Base-by-base conservation (phyloP, 768 basidiomycete species). In the Collybiopsis luxurians region DNA sequence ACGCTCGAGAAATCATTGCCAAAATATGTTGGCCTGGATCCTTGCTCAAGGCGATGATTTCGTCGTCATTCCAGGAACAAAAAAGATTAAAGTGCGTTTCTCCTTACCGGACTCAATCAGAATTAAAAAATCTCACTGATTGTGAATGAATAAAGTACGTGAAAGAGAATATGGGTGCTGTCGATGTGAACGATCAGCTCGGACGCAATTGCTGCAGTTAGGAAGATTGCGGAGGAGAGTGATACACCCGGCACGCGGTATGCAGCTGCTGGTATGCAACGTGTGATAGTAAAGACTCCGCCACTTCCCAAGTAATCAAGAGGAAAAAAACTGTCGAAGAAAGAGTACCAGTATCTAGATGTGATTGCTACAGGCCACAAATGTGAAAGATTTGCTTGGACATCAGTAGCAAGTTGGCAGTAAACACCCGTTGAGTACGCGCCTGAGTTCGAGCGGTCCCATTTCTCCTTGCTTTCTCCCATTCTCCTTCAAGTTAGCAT, bases 21-120 rank as follows among this genome's bases (percentile, higher is more conserved):
- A 11, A 19, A 11, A 19, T 6, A 43, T n/a, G n/a, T 71, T 84
- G n/a, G 80, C 80, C 0, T 81, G 76, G 78, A 66, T 80, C 9
- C 67, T 81, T 9, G 72, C 75, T 13, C 75, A 79, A 61, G 75
- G 76, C 7, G 64, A 66, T 17, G 72, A 77, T 45, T 66, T 80
- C 58, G 69, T 76, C 50, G 68, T 76, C 24, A 79, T 80, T 59
- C 78, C 79, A 0, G 78, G 77, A 1, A 77, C 75, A 2, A 73
- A 68, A 55, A 71, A 68, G 24, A 60, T 75, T 55, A 71, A 69
- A 62, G 72, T n/a, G n/a, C n/a, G n/a, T n/a, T n/a, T n/a, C n/a
- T n/a, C n/a, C n/a, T n/a, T n/a, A 6, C 31, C 13, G 31, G 31
- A 34, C 31, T 34, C 31, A 34, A 6, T 13, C n/a, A 55, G n/a